These are phyloP conservation scores for Delphinella strobiligena DNA, from an alignment of 2,329 filamentous ascomycete species.

Conservation along the genomic window DNA sequence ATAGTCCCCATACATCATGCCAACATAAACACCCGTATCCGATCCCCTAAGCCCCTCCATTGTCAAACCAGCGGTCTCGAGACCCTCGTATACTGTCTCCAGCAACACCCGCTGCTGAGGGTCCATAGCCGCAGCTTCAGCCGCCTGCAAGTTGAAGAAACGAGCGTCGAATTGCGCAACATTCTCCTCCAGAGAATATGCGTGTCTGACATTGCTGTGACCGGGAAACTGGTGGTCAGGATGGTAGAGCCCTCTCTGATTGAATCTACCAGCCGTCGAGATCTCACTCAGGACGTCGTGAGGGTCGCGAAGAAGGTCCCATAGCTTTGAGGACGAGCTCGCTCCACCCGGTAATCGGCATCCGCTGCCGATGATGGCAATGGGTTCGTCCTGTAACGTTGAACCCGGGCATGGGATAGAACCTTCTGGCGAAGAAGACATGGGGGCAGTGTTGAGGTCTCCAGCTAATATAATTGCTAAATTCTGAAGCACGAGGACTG, in stretches of 20 bases:
- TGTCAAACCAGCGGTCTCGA: constrained; percentile 12
- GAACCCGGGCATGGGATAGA: too few relatives aligned
- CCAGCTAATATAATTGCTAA: too few relatives aligned
- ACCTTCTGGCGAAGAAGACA: too few relatives aligned
- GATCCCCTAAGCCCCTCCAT: constrained; percentile 8
- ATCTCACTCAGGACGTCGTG: constrained; percentile 16
- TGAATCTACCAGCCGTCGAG: too few relatives aligned
- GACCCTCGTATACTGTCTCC: constrained; percentile 30
- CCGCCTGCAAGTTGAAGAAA: constrained; percentile 15
- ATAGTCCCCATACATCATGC: constrained; percentile 15
- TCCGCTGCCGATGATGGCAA: constrained; percentile 33
- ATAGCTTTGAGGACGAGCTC: constrained; percentile 12
- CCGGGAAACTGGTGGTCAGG: constrained; percentile 8
- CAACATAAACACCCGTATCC: constrained; percentile 12
- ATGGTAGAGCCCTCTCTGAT: constrained; percentile 14
- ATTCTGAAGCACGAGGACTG: too few relatives aligned
- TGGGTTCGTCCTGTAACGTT: too few relatives aligned
- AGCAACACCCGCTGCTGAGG: constrained; percentile 29
- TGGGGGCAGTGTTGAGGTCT: too few relatives aligned
- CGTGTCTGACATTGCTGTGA: constrained; percentile 3
- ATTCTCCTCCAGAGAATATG: constrained; percentile 16
- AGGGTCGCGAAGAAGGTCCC: constrained; percentile 7
- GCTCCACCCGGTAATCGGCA: constrained; percentile 32
- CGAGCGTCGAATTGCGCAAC: constrained; percentile 14
- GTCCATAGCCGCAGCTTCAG: constrained; percentile 25